phyloP scores from a whole-genome alignment of 805 yeast genomes.

The Wickerhamomyces xylosicus region DNA sequence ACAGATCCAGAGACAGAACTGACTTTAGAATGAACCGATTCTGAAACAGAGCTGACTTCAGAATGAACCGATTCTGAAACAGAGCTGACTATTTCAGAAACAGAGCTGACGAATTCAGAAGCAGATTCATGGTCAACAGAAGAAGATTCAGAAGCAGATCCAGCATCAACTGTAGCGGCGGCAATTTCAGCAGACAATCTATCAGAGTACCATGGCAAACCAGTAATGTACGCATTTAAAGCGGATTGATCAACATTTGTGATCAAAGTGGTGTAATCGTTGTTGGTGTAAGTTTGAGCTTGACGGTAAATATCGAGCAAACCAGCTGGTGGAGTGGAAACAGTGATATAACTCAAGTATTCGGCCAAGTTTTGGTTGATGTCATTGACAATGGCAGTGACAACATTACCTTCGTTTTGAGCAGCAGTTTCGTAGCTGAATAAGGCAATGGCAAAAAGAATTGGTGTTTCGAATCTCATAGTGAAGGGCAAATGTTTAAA shows the following conservation, averaged over 20 bases:
- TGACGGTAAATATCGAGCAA: conserved; percentile 19
- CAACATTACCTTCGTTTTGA: conserved; percentile 2
- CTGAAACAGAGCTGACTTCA: background rate
- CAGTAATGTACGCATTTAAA: conserved; percentile 20
- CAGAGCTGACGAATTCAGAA: too few relatives aligned
- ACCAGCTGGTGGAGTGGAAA: conserved; percentile 19
- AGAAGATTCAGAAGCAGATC: background rate
- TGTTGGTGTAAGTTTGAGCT: conserved; percentile 23
- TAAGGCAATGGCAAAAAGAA: conserved; percentile 4
- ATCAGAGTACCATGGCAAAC: conserved; percentile 22
- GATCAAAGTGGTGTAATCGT: conserved; percentile 23
- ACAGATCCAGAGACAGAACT: background rate
- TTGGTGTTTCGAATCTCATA: background rate
- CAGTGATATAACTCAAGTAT: conserved; percentile 13
- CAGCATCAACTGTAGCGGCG: conserved; percentile 8
- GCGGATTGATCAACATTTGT: conserved; percentile 16
- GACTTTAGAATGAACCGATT: background rate
- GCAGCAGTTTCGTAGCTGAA: conserved; percentile 2
- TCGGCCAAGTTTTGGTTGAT: conserved; percentile 11
- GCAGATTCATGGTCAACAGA: background rate
- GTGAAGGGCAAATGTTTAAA: background rate
- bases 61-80: background rate
- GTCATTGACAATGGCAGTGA: conserved; percentile 8
- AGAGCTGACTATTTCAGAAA: background rate
- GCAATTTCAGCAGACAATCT: conserved; percentile 10